A percentile compares a stretch with the other conserved stretches of the same genome.
Evolutionary conservation across 2,329 filamentous ascomycete species (phyloP).

Genomic region (Thelonectria rubi): DNA sequence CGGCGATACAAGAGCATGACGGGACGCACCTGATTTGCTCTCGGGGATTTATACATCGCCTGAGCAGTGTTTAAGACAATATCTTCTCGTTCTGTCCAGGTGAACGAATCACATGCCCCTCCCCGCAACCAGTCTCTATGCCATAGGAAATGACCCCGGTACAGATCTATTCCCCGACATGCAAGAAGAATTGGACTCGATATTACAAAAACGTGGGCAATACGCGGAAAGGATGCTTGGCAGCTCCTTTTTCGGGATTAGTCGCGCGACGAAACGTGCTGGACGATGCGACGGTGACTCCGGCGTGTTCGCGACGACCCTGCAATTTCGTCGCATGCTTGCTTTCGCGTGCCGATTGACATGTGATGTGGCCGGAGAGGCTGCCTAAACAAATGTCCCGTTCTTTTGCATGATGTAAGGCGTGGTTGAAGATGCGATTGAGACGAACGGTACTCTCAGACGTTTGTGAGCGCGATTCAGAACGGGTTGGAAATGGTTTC

Average conservation of each 20-base stretch:
- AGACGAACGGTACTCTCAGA: too few relatives aligned
- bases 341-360: too few relatives aligned
- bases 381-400: too few relatives aligned
- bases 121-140: background rate
- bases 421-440: too few relatives aligned
- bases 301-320: background rate
- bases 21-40: conserved; percentile 12
- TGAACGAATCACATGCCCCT: conserved; percentile 11
- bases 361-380: too few relatives aligned
- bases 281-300: conserved; percentile 4
- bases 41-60: background rate
- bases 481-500: too few relatives aligned
- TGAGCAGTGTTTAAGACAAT: background rate
- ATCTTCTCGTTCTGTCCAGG: background rate
- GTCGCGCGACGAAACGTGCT: conserved; percentile 1
- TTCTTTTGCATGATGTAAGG: too few relatives aligned
- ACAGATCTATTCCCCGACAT: too few relatives aligned
- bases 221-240: conserved; percentile 7
- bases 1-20: conserved; percentile 14
- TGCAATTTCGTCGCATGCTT: conserved; percentile 3
- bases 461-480: too few relatives aligned
- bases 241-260: conserved; percentile 13
- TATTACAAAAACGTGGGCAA: background rate
- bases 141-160: conserved; percentile 10
- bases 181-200: too few relatives aligned